A percentile compares a stretch with the other conserved stretches of the same genome.
These are phyloP conservation scores for Suhomyces maxii DNA, from an alignment of 1,139 yeast species.

Conservation along the genomic window DNA sequence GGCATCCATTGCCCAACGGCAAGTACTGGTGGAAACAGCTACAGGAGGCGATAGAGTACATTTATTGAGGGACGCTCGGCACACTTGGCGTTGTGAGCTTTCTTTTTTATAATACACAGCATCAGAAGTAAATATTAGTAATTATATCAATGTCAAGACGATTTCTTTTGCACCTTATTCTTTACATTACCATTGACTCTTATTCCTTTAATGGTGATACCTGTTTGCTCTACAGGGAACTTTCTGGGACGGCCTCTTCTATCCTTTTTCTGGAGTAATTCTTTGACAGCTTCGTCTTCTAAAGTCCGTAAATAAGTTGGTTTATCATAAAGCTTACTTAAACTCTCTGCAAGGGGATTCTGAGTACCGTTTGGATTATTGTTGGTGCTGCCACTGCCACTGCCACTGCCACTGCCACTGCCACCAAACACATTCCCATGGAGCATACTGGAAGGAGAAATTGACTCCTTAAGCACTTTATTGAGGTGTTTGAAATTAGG, in stretches of 20 bases:
- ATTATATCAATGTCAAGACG: background rate
- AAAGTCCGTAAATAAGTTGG: conserved; percentile 32
- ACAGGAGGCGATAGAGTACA: too few species aligned
- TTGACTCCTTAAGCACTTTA: conserved; percentile 31
- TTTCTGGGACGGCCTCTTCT: conserved; percentile 54
- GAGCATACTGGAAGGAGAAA: conserved; percentile 10
- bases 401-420: background rate
- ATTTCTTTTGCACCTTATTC: conserved; percentile 17
- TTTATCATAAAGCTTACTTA: conserved; percentile 28
- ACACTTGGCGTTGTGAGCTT: conserved; percentile 14
- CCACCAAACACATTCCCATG: conserved; percentile 7
- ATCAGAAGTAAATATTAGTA: background rate
- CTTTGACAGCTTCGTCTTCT: conserved; percentile 40
- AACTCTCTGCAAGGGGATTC: conserved; percentile 8
- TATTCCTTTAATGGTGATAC: conserved; percentile 47
- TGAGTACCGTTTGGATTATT: background rate
- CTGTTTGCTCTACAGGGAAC: conserved; percentile 51
- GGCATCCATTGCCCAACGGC: too few species aligned
- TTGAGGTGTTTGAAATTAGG: conserved; percentile 45
- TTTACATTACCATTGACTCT: conserved; percentile 42
- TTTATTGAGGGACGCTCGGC: too few species aligned
- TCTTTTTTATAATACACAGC: background rate
- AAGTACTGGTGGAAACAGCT: too few species aligned
- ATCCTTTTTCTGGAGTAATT: conserved; percentile 43
- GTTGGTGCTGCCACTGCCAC: too few species aligned